A percentile compares a stretch with the other conserved stretches of the same genome.
Conservation (phyloP, 306 rosid genomes). For the Rosa rugosa region DNA sequence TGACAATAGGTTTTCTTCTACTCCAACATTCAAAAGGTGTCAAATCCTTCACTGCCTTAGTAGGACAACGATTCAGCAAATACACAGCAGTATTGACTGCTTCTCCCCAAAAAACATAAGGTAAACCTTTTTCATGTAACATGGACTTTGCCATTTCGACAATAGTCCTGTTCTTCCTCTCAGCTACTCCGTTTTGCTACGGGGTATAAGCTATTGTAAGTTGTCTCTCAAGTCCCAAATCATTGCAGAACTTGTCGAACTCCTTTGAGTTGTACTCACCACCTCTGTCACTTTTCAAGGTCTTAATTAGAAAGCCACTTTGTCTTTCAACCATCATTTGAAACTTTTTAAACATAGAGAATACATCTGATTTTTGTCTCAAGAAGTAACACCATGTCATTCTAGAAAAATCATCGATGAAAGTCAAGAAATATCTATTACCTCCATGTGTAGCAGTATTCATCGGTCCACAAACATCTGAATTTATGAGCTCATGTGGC, state of each 20-base stretch:
- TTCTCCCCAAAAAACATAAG: neutral
- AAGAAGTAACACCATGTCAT: neutral
- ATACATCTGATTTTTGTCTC: too few relatives aligned
- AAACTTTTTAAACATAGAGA: neutral
- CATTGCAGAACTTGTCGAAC: neutral
- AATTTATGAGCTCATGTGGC: neutral
- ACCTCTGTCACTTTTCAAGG: neutral
- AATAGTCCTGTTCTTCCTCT: neutral
- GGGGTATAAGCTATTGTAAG: slow-evolving; percentile 1
- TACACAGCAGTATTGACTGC: neutral
- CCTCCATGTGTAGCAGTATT: neutral
- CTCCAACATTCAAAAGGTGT: neutral
- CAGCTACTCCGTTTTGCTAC: neutral
- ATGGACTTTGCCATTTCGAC: slow-evolving; percentile 7
- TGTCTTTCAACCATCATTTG: neutral
- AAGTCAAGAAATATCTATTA: too few relatives aligned
- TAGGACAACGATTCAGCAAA: neutral
- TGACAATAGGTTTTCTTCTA: neutral
- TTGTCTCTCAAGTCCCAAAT: neutral
- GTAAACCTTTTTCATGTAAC: neutral
- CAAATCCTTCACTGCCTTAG: neutral
- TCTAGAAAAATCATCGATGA: neutral
- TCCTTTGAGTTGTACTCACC: neutral
- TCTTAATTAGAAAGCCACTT: neutral
- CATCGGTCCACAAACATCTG: neutral